phyloP scores from a whole-genome alignment of 495 filamentous ascomycete species.

The Talaromyces thailandensis region DNA sequence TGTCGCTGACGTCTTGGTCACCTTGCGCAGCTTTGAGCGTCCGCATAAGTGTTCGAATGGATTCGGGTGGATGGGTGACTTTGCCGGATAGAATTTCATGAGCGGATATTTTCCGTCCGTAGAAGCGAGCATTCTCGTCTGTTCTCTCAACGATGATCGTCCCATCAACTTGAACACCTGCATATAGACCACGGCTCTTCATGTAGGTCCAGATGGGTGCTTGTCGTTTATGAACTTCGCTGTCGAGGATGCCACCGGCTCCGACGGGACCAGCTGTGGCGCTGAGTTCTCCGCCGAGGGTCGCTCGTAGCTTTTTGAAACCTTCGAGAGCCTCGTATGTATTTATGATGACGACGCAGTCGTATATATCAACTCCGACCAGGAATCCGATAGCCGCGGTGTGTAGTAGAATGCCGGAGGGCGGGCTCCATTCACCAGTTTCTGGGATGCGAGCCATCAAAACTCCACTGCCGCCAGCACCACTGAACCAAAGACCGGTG shows the following conservation, averaged over 20 bases:
- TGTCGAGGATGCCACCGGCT: slow-evolving; percentile 61
- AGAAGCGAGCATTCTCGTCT: slow-evolving; percentile 87
- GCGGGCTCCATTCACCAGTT: slow-evolving; percentile 81
- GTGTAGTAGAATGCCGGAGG: slow-evolving; percentile 80
- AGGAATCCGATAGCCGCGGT: slow-evolving; percentile 82
- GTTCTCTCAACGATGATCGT: slow-evolving; percentile 75
- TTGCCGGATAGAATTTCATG: slow-evolving; percentile 77
- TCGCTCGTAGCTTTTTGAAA: slow-evolving; percentile 68
- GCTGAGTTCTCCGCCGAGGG: slow-evolving; percentile 69
- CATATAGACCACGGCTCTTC: slow-evolving; percentile 78
- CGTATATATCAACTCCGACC: slow-evolving; percentile 86
- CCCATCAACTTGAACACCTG: slow-evolving; percentile 73
- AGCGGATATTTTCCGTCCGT: slow-evolving; percentile 62
- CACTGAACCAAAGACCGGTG: slow-evolving; percentile 82
- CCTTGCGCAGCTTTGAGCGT: slow-evolving; percentile 83
- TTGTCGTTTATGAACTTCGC: slow-evolving; percentile 59
- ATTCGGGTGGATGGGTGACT: slow-evolving; percentile 55
- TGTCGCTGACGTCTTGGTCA: slow-evolving; percentile 59
- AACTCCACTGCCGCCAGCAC: slow-evolving; percentile 77
- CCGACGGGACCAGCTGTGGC: slow-evolving; percentile 75
- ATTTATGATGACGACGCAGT: slow-evolving; percentile 87
- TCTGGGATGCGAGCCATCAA: slow-evolving; percentile 65
- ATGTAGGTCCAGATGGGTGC: slow-evolving; percentile 81
- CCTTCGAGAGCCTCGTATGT: slow-evolving; percentile 68
- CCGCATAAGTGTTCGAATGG: slow-evolving; percentile 57